These are phyloP conservation scores for Ambrosiella xylebori DNA, from an alignment of 2,329 filamentous ascomycete species.

Conservation along the genomic window DNA sequence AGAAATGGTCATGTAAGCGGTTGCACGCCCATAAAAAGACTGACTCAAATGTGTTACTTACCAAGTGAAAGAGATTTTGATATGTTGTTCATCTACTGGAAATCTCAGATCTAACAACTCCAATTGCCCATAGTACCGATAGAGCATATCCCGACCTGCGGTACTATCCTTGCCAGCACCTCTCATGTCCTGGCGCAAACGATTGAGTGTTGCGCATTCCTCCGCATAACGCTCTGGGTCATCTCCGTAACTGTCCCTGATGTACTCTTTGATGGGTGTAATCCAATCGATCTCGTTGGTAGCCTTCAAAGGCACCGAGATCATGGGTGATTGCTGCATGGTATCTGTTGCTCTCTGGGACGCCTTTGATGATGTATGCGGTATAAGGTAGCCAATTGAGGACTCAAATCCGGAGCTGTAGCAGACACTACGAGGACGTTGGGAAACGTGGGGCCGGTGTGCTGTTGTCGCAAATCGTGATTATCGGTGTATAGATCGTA, in stretches of 20 bases:
- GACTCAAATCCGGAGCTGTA: no score
- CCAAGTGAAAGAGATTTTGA: slow-evolving; percentile 98
- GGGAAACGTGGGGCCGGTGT: no score
- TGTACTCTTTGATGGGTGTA: slow-evolving; percentile 78
- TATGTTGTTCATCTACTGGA: slow-evolving; percentile 95
- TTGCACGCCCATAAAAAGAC: neutral
- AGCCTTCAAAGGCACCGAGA: slow-evolving; percentile 77
- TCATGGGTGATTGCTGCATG: slow-evolving; percentile 84
- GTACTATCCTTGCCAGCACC: slow-evolving; percentile 94
- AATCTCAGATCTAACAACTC: slow-evolving; percentile 89
- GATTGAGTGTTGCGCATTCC: slow-evolving; percentile 87
- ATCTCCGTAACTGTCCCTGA: slow-evolving; percentile 84
- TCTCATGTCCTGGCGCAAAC: slow-evolving; percentile 93
- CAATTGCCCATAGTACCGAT: slow-evolving; percentile 93
- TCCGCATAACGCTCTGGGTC: slow-evolving; percentile 91
- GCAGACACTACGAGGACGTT: no score
- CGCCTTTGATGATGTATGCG: no score
- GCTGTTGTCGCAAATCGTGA: no score
- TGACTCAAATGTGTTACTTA: slow-evolving; percentile 25
- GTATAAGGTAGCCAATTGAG: no score
- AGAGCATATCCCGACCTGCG: slow-evolving; percentile 78
- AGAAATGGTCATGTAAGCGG: neutral
- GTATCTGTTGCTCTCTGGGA: slow-evolving; percentile 1
- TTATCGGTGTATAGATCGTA: no score
- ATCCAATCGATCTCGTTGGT: slow-evolving; percentile 99